phyloP scores from a whole-genome alignment of 352 stramenopile species.

The Aphanomyces euteiches region DNA sequence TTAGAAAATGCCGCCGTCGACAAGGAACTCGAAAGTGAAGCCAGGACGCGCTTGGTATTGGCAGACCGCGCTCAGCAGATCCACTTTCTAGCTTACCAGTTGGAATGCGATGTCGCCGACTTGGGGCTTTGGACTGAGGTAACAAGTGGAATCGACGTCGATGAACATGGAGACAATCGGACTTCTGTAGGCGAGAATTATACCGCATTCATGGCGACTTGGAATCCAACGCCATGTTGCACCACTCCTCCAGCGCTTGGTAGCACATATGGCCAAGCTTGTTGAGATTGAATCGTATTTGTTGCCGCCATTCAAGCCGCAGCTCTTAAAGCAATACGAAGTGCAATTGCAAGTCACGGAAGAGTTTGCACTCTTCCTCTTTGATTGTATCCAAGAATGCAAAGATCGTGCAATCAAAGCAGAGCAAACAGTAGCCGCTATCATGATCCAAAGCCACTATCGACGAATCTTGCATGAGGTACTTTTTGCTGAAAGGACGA shows the following conservation, averaged over 20 bases:
- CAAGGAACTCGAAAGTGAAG: neutral
- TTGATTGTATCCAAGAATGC: neutral
- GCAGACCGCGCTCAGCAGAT: neutral
- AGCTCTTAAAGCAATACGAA: neutral
- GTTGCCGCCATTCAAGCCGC: neutral
- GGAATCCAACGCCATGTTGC: neutral
- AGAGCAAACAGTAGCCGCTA: neutral
- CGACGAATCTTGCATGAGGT: neutral
- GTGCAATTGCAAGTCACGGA: neutral
- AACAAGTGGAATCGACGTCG: neutral
- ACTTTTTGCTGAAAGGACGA: neutral
- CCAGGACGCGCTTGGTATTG: neutral
- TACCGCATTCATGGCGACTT: conserved; percentile 5
- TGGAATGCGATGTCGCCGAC: conserved; percentile 8
- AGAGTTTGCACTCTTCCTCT: neutral
- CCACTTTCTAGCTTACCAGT: conserved; percentile 2
- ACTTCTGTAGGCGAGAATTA: neutral
- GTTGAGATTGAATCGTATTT: neutral
- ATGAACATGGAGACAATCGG: neutral
- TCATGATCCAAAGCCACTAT: neutral
- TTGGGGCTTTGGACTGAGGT: conserved; percentile 4
- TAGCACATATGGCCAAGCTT: neutral
- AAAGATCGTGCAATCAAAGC: neutral
- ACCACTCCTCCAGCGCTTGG: neutral
- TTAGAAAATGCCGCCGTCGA: no score